Conservation (phyloP, 352 stramenopile species). For the Peronospora farinosa region DNA sequence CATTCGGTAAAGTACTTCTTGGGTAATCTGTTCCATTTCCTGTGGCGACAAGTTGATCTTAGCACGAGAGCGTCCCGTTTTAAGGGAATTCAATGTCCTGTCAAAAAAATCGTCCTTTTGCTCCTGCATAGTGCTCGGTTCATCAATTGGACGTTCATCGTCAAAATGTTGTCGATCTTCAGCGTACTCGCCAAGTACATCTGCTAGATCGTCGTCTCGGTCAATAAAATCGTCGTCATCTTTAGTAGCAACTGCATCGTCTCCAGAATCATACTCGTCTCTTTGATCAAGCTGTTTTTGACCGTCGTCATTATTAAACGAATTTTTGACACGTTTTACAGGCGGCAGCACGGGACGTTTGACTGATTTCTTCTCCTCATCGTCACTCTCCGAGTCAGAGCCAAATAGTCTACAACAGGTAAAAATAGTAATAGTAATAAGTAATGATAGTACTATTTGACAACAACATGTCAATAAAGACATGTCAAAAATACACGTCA, state of each 20-base stretch:
- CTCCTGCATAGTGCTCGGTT: slow-evolving; percentile 20
- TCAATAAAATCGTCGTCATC: slow-evolving; percentile 87
- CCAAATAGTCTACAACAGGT: slow-evolving; percentile 54
- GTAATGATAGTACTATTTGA: no score
- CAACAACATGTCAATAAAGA: no score
- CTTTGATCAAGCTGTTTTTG: slow-evolving; percentile 24
- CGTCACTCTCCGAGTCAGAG: slow-evolving; percentile 83
- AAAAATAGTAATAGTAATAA: neutral
- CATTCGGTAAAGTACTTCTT: slow-evolving; percentile 86
- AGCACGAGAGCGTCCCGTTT: slow-evolving; percentile 58
- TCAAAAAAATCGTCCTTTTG: slow-evolving; percentile 78
- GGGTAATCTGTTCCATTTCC: slow-evolving; percentile 81
- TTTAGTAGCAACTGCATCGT: slow-evolving; percentile 63
- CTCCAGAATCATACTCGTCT: slow-evolving; percentile 83
- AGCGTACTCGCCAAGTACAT: slow-evolving; percentile 77
- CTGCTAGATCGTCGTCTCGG: slow-evolving; percentile 75
- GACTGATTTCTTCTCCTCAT: slow-evolving; percentile 41
- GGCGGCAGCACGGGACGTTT: slow-evolving; percentile 46
- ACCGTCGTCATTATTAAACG: slow-evolving; percentile 13
- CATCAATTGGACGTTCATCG: slow-evolving; percentile 67
- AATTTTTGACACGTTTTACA: slow-evolving; percentile 47
- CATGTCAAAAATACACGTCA: neutral
- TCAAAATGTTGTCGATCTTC: slow-evolving; percentile 73
- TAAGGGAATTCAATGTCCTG: slow-evolving; percentile 76
- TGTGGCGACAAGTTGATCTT: slow-evolving; percentile 81